These are phyloP conservation scores for Onygenales sp. DNA, from an alignment of 2,329 filamentous ascomycete genomes.

Conservation along the genomic window DNA sequence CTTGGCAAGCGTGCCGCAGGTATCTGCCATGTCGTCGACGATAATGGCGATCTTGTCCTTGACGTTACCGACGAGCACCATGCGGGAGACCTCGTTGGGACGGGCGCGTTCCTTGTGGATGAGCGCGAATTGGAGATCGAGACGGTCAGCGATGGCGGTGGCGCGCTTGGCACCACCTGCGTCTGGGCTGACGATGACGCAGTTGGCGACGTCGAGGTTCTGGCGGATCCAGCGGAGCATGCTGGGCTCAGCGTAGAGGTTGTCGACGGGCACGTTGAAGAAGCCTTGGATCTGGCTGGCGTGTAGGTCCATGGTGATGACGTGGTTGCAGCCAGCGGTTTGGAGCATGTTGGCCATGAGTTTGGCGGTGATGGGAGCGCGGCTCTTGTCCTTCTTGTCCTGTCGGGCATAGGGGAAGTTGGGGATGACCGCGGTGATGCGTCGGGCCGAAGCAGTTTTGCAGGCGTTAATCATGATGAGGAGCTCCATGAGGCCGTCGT, in stretches of 20 bases:
- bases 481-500: constrained; percentile 95
- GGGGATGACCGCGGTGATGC: constrained; percentile 89
- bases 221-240: constrained; percentile 86
- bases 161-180: constrained; percentile 92
- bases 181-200: constrained; percentile 90
- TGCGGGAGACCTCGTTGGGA: constrained; percentile 83
- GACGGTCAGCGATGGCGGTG: constrained; percentile 82
- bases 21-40: constrained; percentile 97
- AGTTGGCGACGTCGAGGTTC: constrained; percentile 70
- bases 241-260: constrained; percentile 89
- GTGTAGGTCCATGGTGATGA: constrained; percentile 95
- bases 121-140: constrained; percentile 83
- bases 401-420: constrained; percentile 96
- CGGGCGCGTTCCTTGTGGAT: constrained; percentile 94
- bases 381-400: constrained; percentile 94
- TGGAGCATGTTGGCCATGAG: constrained; percentile 97
- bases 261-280: constrained; percentile 73
- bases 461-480: constrained; percentile 98
- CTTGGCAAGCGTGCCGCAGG: constrained; percentile 80
- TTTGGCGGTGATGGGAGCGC: constrained; percentile 93
- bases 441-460: constrained; percentile 71
- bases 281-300: constrained; percentile 92
- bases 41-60: constrained; percentile 86
- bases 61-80: constrained; percentile 94
- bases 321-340: constrained; percentile 83